These are phyloP conservation scores for Tetracladium maxilliforme DNA, from an alignment of 2,329 filamentous ascomycete genomes.

Conservation along the genomic window DNA sequence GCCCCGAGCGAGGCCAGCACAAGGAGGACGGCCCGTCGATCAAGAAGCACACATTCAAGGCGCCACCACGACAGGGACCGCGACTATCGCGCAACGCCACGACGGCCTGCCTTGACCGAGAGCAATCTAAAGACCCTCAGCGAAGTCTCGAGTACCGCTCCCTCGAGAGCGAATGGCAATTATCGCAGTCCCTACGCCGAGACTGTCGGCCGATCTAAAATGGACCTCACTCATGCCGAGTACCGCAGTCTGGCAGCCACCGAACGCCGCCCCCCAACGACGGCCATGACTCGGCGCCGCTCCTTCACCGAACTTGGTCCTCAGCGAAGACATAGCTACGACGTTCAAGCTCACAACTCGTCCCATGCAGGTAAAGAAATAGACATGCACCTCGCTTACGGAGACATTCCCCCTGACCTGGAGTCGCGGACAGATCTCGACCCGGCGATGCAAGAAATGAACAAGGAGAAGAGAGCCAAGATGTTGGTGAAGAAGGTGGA, in stretches of 20 bases:
- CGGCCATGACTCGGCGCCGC: neutral
- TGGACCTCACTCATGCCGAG: neutral
- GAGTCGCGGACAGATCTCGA: slow-evolving; percentile 20
- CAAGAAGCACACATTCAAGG: too few species aligned
- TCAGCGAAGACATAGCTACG: neutral
- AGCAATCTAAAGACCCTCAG: neutral
- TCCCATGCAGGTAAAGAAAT: slow-evolving; percentile 30
- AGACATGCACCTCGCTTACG: slow-evolving; percentile 88
- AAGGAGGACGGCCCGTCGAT: too few species aligned
- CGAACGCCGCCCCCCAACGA: neutral
- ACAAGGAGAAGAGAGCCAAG: slow-evolving; percentile 44
- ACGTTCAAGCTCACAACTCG: too few species aligned
- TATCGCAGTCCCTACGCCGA: too few species aligned
- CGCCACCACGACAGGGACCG: neutral
- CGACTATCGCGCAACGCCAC: neutral
- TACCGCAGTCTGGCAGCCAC: neutral
- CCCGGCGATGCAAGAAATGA: too few species aligned
- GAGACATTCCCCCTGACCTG: slow-evolving; percentile 61
- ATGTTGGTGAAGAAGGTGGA: slow-evolving; percentile 64
- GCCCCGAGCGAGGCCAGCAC: too few species aligned
- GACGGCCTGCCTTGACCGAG: neutral
- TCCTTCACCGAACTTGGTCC: neutral
- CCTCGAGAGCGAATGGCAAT: too few species aligned
- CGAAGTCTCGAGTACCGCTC: too few species aligned
- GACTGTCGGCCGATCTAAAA: too few species aligned